Conservation (phyloP, 1,139 yeast species). For the Groenewaldozyma sp. region DNA sequence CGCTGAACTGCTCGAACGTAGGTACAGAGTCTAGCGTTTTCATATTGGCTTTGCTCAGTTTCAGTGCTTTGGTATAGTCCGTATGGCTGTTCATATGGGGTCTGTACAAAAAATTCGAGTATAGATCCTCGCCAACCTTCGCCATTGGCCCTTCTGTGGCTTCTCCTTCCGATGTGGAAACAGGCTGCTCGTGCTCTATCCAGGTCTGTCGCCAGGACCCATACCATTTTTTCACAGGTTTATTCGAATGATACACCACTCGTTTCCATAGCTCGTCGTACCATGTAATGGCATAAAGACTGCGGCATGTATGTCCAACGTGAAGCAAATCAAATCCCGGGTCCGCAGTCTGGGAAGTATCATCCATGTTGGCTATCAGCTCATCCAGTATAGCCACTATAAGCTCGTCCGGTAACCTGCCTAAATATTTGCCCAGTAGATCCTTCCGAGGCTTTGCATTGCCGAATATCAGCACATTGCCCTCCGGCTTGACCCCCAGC, state of each 20-base stretch:
- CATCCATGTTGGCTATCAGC: slow-evolving; percentile 30
- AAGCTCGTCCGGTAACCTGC: slow-evolving; percentile 45
- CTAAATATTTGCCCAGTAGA: slow-evolving; percentile 45
- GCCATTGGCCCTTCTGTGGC: slow-evolving; percentile 30
- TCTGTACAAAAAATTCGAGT: slow-evolving; percentile 59
- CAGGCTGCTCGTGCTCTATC: slow-evolving; percentile 31
- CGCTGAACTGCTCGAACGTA: slow-evolving; percentile 38
- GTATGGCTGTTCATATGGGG: slow-evolving; percentile 75
- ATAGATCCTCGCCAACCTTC: slow-evolving; percentile 18
- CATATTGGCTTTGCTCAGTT: slow-evolving; percentile 10
- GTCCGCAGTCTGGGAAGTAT: too few species aligned
- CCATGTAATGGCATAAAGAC: slow-evolving; percentile 60
- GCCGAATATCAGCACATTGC: slow-evolving; percentile 39
- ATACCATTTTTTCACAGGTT: slow-evolving; percentile 39
- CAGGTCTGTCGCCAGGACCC: slow-evolving; percentile 75
- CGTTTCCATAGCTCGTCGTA: slow-evolving; percentile 77
- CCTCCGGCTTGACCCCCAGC: slow-evolving; percentile 63
- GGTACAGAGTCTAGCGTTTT: slow-evolving; percentile 4
- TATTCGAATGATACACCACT: slow-evolving; percentile 29
- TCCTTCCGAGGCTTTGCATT: slow-evolving; percentile 27
- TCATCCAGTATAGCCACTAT: slow-evolving; percentile 28
- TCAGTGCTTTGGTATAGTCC: slow-evolving; percentile 34
- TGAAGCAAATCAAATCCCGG: slow-evolving; percentile 43
- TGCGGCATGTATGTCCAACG: slow-evolving; percentile 51
- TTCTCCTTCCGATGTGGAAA: slow-evolving; percentile 36